Conservation (phyloP, 345 rosid species). For the Syzygium aromaticum region DNA sequence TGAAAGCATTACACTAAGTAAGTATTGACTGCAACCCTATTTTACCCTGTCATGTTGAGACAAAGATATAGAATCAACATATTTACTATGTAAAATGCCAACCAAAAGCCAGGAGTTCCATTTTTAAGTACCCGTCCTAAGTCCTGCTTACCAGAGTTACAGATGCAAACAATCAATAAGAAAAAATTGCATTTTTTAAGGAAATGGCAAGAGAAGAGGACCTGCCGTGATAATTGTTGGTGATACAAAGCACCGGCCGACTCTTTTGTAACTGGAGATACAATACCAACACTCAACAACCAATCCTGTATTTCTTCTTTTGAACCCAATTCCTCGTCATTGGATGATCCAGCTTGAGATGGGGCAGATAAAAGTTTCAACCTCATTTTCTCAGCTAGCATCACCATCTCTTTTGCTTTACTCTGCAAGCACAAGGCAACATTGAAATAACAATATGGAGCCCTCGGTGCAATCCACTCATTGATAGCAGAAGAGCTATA, state of each 20-base stretch:
- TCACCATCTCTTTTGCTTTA: constrained; percentile 93
- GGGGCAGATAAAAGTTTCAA: constrained; percentile 74
- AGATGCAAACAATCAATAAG: background rate
- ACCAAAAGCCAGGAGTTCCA: background rate
- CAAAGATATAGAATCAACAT: background rate
- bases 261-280: constrained; percentile 92
- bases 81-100: background rate
- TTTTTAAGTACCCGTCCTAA: background rate
- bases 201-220: constrained; percentile 14
- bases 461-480: background rate
- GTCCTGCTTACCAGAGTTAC: background rate
- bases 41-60: background rate
- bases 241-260: constrained; percentile 94
- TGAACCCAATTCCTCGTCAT: constrained; percentile 86
- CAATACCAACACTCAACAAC: constrained; percentile 93
- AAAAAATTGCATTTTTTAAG: constrained; percentile 1
- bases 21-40: background rate
- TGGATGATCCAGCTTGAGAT: constrained; percentile 37
- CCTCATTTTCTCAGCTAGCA: constrained; percentile 89
- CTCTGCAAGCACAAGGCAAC: constrained; percentile 24
- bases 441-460: background rate
- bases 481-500: background rate
- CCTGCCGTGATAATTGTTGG: constrained; percentile 93
- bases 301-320: constrained; percentile 94
- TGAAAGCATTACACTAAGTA: background rate